Base-by-base conservation (phyloP, 306 rosid species). In the Elaeagnus macrophylla region DNA sequence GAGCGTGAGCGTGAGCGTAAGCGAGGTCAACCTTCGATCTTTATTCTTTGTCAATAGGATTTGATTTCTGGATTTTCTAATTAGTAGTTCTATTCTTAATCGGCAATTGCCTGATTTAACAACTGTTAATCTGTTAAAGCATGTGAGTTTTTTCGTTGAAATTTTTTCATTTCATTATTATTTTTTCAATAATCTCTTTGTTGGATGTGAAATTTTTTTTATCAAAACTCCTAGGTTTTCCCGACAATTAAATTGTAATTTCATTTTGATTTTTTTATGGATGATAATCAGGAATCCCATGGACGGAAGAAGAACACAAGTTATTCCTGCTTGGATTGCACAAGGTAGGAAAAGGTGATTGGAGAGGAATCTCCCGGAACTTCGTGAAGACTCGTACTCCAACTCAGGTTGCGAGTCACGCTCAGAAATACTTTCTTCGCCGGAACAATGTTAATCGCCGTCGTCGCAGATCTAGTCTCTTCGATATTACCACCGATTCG, bases 251-350 rank as follows among this genome's bases (percentile, higher is more conserved):
- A 45, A 45, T 12, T 7, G 6, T 12, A 12, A 12, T 3, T 13
- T 7, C 8, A 8, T 2, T 53, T 37, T 9, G 5, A 42, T 17
- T 11, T 15, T 37, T 57, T 53, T 44, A 17, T 57, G 70, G 43
- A 56, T 65, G 71, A 65, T 63, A 39, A 70, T 76, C 77, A 93
- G 99, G 99, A 9, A 83, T 93, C 56, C 99, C 99, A 10, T 93
- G 99, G 99, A 87, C 99, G 50, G 99, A 93, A 75, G 96, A 87
- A 41, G 99, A 93, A 65, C 99, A 93, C 81, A 93, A 87, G 77
- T 78, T 93, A 42, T 93, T 93, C 48, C 58, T 93, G 79, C 60
- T 82, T 41, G 99, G 99, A 69, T 76, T 93, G 72, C 94, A 87
- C 79, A 81, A 82, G 67, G 99, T 87, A 13, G 99, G 99, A 39